Base-by-base conservation (phyloP, 1,284 basidiomycete species). In the Tranzscheliella williamsii region DNA sequence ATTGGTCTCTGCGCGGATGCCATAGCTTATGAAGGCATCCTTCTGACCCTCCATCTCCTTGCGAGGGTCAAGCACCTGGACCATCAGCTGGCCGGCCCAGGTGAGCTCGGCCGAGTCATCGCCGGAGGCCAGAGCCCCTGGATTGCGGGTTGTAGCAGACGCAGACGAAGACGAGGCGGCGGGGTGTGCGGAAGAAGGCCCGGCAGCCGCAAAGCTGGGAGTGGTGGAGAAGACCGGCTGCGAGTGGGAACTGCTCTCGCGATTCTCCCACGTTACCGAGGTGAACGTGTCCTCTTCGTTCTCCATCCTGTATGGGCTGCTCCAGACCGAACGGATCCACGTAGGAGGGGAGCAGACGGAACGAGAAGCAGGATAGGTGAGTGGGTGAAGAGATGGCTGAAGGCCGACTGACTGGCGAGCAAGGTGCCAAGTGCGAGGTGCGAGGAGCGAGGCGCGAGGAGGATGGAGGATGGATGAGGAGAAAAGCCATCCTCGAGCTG, bases 21-120 rank as follows among this genome's bases (percentile, higher is more conserved):
- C 82, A 79, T 97, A 98, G 35, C 90, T 92, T 44, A 97, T 91
- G 79, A 91, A 97, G 50, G 90, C 87, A 78, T 97, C 93, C 81
- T 61, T 68, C 35, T 91, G 93, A 67, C 93, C 91, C 57, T 92
- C 88, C 38, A 95, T 84, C 80, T 97, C 94, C 79, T 95, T 96
- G 56, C 91, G 85, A 20, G 93, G 92, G 74, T 97, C 93, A 72
- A 86, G 85, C 54, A 98, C 90, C 44, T 84, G 83, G 13, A 91
- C 88, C 40, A 71, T 55, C 24, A 78, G 55, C 27, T 62, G 70
- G 17, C 75, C 71, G 5, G 67, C 46, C 73, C 75, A 75, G 23
- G 60, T 39, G 22, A 63, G 49, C 13, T 48, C 42, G 11, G 49
- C 23, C 4, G 52, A 43, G 24, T 48, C n/a, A n/a, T n/a, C n/a